A percentile compares a stretch with the other conserved stretches of the same genome.
These are phyloP conservation scores for Neopestalotiopsis rosae DNA, from an alignment of 2,329 filamentous ascomycete genomes.

Conservation along the genomic window DNA sequence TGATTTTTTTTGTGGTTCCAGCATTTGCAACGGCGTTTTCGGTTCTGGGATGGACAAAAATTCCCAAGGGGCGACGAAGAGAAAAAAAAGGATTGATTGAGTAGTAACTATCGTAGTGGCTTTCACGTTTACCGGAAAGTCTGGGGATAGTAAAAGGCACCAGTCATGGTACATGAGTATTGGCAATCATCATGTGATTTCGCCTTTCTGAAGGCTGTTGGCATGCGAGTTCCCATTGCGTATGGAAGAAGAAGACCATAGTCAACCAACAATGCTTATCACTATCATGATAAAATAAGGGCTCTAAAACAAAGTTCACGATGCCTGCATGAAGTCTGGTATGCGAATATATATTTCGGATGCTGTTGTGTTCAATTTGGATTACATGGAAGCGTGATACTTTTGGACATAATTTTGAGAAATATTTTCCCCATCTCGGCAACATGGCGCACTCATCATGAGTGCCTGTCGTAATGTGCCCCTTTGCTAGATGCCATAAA, in stretches of 20 bases:
- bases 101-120: neutral
- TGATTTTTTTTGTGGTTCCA: slow-evolving; percentile 15
- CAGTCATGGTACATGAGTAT: neutral
- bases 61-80: neutral
- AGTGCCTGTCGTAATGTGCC: neutral
- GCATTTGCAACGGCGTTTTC: slow-evolving; percentile 11
- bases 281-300: no score
- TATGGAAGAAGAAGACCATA: neutral
- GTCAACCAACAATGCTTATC: neutral
- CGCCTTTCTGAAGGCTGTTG: neutral
- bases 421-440: neutral
- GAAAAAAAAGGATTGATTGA: neutral
- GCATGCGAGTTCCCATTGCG: neutral
- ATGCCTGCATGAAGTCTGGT: neutral
- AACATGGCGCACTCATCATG: neutral
- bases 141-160: neutral
- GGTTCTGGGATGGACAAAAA: slow-evolving; percentile 4
- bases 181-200: neutral
- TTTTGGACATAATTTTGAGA: neutral
- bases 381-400: neutral
- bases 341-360: neutral
- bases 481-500: neutral
- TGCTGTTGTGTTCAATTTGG: neutral
- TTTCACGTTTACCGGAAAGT: neutral
- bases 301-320: neutral